Base-by-base conservation (phyloP, 495 filamentous ascomycete species). In the Penicillium ochrochloron region DNA sequence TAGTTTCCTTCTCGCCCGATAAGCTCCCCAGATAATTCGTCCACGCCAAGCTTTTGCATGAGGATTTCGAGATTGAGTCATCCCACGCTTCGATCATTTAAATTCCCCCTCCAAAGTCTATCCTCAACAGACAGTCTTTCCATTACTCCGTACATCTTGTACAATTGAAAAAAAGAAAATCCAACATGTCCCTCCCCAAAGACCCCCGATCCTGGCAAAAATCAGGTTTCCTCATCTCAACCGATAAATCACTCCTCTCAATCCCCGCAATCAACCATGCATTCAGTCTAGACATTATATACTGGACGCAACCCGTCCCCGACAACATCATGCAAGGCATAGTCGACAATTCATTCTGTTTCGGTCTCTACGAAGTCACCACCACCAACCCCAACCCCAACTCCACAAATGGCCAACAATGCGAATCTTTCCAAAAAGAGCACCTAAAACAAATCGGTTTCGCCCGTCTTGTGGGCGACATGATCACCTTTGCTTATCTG, bases 341-440 rank as follows among this genome's bases (percentile, higher is more conserved):
- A 21, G 7, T 54, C 31, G 51, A 54, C 15, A 54, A 54, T 17
- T 31, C 27, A 9, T 54, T 54, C 51, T 54, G 23, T 31, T 54
- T 54, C 29, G 51, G 51, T 34, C 51, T 54, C 17, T 54, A 54
- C 31, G 51, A 54, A n/a, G 8, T 54, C n/a, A 34, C 3, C 27
- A 54, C 14, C 51, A 34, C 8, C 2, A 10, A 15, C 27, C n/a
- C 12, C 3, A 23, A 21, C 46, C 25, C 1, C n/a, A 17, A 15
- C 51, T 23, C 44, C 9, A 21, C 42, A 11, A 12, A 48, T 23
- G 21, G 9, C 1, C 51, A 19, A 34, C 21, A 14, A 51, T 21
- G 25, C 25, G 25, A 23, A 25, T 19, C 25, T 29, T 25, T 51
- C 51, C 1, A 29, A n/a, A 29, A 27, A 31, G 29, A 54, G 10